A percentile compares a stretch with the other conserved stretches of the same genome.
phyloP scores from a whole-genome alignment of 2,329 filamentous ascomycete species.

The Colletotrichum sp. region DNA sequence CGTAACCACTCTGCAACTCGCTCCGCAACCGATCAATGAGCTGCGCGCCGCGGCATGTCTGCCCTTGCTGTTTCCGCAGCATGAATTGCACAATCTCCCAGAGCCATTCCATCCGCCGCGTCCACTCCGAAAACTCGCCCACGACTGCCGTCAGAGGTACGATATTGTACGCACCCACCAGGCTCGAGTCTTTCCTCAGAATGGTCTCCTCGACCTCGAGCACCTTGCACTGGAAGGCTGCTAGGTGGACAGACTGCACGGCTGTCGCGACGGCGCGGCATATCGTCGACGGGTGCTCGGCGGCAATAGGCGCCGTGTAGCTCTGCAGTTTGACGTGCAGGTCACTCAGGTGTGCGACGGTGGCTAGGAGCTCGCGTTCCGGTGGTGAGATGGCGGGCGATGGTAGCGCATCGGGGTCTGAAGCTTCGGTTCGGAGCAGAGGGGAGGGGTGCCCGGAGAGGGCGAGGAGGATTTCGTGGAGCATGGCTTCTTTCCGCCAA shows the following conservation, averaged over 20 bases:
- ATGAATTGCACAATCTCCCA: slow-evolving; percentile 78
- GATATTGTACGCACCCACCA: slow-evolving; percentile 91
- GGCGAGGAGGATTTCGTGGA: slow-evolving; percentile 97
- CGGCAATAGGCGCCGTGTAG: slow-evolving; percentile 70
- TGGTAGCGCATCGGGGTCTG: slow-evolving; percentile 50
- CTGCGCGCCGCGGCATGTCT: slow-evolving; percentile 67
- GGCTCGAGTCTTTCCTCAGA: slow-evolving; percentile 74
- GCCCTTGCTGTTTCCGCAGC: slow-evolving; percentile 41
- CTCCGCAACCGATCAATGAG: slow-evolving; percentile 79
- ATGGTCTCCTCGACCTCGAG: slow-evolving; percentile 84
- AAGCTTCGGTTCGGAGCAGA: slow-evolving; percentile 68
- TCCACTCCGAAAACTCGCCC: slow-evolving; percentile 87
- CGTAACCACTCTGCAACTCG: slow-evolving; percentile 86
- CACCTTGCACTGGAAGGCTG: slow-evolving; percentile 82
- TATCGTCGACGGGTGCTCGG: slow-evolving; percentile 78
- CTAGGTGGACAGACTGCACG: slow-evolving; percentile 76
- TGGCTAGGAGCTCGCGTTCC: slow-evolving; percentile 81
- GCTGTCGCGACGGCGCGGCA: slow-evolving; percentile 87
- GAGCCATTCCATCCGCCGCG: slow-evolving; percentile 83
- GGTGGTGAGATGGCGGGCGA: slow-evolving; percentile 70
- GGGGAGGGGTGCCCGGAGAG: slow-evolving; percentile 93
- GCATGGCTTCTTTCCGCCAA: slow-evolving; percentile 62
- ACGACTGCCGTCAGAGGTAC: slow-evolving; percentile 89
- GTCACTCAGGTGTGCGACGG: slow-evolving; percentile 77
- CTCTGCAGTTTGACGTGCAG: slow-evolving; percentile 76